A percentile compares a stretch with the other conserved stretches of the same genome.
These are phyloP conservation scores for Purpureocillium takamizusanense DNA, from an alignment of 2,329 filamentous ascomycete genomes.

Conservation along the genomic window DNA sequence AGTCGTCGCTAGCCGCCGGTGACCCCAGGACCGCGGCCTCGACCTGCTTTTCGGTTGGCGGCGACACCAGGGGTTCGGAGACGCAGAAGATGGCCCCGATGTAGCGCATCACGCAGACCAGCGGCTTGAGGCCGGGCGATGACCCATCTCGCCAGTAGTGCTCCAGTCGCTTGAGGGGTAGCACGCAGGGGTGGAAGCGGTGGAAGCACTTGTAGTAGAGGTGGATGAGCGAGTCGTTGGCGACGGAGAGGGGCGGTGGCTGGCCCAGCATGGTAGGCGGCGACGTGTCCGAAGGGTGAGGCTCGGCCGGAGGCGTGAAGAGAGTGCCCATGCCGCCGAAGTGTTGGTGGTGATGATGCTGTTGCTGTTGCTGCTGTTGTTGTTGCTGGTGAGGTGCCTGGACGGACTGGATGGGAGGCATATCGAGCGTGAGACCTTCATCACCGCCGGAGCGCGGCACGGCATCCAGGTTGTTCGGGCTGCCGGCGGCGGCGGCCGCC, in stretches of 20 bases:
- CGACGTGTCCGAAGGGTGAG: background rate
- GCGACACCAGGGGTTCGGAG: background rate
- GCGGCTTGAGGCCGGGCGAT: slow-evolving; percentile 8
- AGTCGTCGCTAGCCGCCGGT: slow-evolving; percentile 3
- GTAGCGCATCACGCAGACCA: slow-evolving; percentile 19
- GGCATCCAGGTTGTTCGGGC: no score
- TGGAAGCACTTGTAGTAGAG: slow-evolving; percentile 27
- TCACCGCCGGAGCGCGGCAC: no score
- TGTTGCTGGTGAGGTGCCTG: background rate
- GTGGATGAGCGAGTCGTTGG: slow-evolving; percentile 16
- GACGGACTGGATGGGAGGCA: no score
- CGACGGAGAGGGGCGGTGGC: slow-evolving; percentile 2
- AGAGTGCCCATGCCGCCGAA: no score
- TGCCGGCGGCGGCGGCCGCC: slow-evolving; percentile 10
- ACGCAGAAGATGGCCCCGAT: slow-evolving; percentile 24
- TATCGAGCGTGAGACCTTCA: no score
- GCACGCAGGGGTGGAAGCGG: slow-evolving; percentile 19
- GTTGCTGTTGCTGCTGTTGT: no score
- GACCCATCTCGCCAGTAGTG: slow-evolving; percentile 3
- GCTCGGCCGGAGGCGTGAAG: no score
- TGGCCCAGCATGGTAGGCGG: background rate
- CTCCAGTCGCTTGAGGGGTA: slow-evolving; percentile 12
- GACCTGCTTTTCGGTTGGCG: slow-evolving; percentile 4
- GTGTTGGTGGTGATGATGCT: no score
- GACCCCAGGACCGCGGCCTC: slow-evolving; percentile 4